Base-by-base conservation (phyloP, 176 grass and related monocot species). In the Leersia perrieri region DNA sequence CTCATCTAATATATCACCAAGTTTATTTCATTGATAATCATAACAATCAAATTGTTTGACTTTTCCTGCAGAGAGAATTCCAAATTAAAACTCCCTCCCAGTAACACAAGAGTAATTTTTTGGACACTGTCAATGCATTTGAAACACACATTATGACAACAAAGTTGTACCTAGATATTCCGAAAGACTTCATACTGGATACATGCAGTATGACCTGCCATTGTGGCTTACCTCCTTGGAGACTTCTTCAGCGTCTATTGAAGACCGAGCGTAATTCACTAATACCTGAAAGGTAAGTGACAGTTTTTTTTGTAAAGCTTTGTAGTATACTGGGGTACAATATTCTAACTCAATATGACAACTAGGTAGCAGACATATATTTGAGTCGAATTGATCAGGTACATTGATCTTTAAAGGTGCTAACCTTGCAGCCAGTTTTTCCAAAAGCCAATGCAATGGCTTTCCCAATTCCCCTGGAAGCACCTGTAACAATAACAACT, bases 191-290 rank as follows among this genome's bases (percentile, higher is more conserved):
- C 36, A 39, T 38, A 38, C 7, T 38, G 3, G 35, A 8, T 14
- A 70, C 10, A 28, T 12, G 8, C 72, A 0, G 29, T 72, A 70
- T n/a, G 13, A 77, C 4, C 62, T 11, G 20, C 5, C 33, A 14
- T n/a, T n/a, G n/a, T n/a, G 47, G 39, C 58, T 80, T 60, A 60
- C 30, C 83, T 91, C 91, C 73, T 93, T 91, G 69, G 86, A 91
- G 36, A 93, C 88, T 55, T 97, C 88, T 85, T 97, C 86, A 74
- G 90, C 94, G 74, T 97, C 94, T 80, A 83, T 93, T 61, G 90
- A 82, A 30, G 94, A 97, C 63, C 88, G 88, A 26, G 90, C 90
- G 82, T 93, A 97, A 72, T 97, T 97, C 63, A 97, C 88, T 41
- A 97, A 84, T n/a, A 93, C 90, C 94, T 97, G 78, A 53, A 87